Evolutionary conservation across 2,329 filamentous ascomycete species (phyloP), one percentile per base, ranked within the genome.

Genomic region (Claviceps paspali): DNA sequence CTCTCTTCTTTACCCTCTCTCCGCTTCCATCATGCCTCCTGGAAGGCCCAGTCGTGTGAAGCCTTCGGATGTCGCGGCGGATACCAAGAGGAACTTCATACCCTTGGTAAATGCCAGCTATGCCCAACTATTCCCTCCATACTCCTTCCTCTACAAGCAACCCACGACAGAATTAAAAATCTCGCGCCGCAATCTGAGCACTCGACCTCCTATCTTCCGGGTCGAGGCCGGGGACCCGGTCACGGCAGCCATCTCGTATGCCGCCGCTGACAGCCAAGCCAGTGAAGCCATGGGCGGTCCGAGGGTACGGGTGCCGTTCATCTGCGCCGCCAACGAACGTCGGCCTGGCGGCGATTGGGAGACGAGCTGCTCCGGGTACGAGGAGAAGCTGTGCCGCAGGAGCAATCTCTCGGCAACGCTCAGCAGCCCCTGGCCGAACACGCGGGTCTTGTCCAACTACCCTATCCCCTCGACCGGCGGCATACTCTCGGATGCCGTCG

Each of bases 261-360:
- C 55, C 10, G 45, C 45, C 18, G 45, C 51, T 30, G 65, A 68
- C 33, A 60, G 55, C 21, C 54, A 59, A 34, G 48, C 49, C 9
- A 59, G 53, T 33, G 46, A 59, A 37, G 52, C 50, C 8, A 44
- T 41, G 14, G 54, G 55, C 18, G 55, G 53, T 4, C 40, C 48
- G 23, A 48, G 56, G 35, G 49, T 61, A 27, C 55, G 60, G 3
- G 68, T 82, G 38, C 75, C 78, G 0, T 76, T 83, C 41, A 72
- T 84, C 43, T 83, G 79, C 46, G 71, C 76, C 38, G 82, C 82
- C 33, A 83, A 86, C 57, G 81, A 86, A 53, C 81, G 79, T 51
- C 67, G 79, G 27, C 69, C 81, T 1, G 82, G 82, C 8, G 82
- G 82, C n/a, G 80, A 86, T 52, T 87, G 82, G 82, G 80, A 85